phyloP scores from a whole-genome alignment of 2,329 filamentous ascomycete species.

The Phyllosticta ampelicida region DNA sequence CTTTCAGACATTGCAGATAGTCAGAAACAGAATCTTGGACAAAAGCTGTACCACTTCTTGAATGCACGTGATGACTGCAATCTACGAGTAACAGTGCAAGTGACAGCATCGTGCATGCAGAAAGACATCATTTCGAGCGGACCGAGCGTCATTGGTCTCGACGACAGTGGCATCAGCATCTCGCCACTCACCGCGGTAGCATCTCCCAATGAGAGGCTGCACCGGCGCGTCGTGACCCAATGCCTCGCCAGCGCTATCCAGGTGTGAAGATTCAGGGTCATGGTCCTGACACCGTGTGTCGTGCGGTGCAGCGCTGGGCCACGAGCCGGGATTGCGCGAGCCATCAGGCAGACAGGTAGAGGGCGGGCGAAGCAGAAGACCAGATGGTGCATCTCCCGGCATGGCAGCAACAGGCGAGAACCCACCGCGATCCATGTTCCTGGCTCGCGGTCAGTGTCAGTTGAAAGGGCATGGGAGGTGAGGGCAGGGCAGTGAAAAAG shows the following conservation, averaged over 20 bases:
- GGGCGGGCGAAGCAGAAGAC: neutral
- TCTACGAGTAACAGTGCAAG: neutral
- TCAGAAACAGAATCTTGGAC: neutral
- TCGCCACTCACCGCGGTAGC: neutral
- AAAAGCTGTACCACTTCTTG: neutral
- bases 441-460: neutral
- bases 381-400: neutral
- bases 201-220: neutral
- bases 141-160: neutral
- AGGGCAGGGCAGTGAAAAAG: neutral
- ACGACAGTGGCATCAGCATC: neutral
- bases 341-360: neutral
- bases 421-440: neutral
- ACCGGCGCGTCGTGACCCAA: neutral
- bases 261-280: neutral
- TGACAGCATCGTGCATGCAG: neutral
- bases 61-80: neutral
- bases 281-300: neutral
- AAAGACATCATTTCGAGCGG: neutral
- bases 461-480: neutral
- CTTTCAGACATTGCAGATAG: neutral
- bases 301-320: neutral
- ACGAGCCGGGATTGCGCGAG: neutral
- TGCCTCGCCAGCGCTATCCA: neutral
- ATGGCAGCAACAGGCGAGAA: neutral